phyloP scores from a whole-genome alignment of 2,329 filamentous ascomycete species.

The Colletotrichum chrysophilum region DNA sequence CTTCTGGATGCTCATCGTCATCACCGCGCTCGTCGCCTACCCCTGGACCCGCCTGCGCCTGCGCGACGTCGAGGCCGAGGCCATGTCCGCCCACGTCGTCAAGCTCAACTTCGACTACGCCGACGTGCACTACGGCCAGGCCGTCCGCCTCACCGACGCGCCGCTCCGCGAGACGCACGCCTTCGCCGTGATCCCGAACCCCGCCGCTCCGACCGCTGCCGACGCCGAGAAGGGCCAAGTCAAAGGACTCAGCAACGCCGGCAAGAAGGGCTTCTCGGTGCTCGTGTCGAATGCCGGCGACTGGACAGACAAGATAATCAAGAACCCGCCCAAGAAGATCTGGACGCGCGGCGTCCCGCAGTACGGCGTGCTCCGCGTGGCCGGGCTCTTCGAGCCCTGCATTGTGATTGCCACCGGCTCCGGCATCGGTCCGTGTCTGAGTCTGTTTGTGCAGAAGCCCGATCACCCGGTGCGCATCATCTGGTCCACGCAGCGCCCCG shows the following conservation, averaged over 20 bases:
- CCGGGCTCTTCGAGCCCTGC: constrained; percentile 68
- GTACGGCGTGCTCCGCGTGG: constrained; percentile 71
- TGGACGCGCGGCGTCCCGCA: constrained; percentile 74
- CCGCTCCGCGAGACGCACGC: constrained; percentile 77
- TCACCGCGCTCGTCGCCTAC: constrained; percentile 69
- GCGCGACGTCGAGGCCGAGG: constrained; percentile 68
- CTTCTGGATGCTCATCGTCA: constrained; percentile 72
- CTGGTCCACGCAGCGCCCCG: constrained; percentile 70
- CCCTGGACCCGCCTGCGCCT: constrained; percentile 77
- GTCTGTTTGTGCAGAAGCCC: constrained; percentile 48
- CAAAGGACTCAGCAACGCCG: constrained; percentile 27
- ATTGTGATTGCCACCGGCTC: constrained; percentile 76
- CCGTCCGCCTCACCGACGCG: constrained; percentile 63
- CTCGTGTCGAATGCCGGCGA: constrained; percentile 77
- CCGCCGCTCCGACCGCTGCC: constrained; percentile 26
- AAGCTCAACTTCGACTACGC: constrained; percentile 73
- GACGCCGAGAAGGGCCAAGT: constrained; percentile 8
- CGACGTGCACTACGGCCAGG: constrained; percentile 60
- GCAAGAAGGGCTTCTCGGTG: constrained; percentile 66
- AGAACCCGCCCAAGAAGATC: constrained; percentile 62
- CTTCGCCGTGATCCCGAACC: constrained; percentile 75
- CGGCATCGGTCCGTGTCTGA: constrained; percentile 73
- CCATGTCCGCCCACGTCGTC: constrained; percentile 74
- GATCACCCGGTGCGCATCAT: constrained; percentile 62
- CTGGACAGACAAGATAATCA: constrained; percentile 72